Conservation (phyloP, 345 rosid species). For the Arabis alpina region DNA sequence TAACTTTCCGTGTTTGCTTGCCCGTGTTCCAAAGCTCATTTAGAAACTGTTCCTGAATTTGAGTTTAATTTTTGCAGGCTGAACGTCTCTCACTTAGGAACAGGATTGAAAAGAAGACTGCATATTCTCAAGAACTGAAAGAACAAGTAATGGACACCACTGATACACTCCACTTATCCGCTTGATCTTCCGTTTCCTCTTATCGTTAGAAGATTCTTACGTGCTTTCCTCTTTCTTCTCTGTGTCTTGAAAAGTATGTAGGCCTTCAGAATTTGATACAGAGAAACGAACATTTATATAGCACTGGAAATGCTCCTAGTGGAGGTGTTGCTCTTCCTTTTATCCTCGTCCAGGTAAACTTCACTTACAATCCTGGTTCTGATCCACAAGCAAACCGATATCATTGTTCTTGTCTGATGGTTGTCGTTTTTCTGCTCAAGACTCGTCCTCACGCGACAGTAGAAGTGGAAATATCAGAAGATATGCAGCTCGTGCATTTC, state of each 20-base stretch:
- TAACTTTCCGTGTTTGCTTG: constrained; percentile 3
- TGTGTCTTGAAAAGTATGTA: constrained; percentile 55
- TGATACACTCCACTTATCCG: neutral
- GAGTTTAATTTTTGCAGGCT: constrained; percentile 49
- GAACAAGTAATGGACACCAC: constrained; percentile 71
- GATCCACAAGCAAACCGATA: constrained; percentile 16
- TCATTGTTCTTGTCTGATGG: neutral
- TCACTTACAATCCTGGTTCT: neutral
- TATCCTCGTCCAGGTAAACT: constrained; percentile 91
- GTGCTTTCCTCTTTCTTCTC: constrained; percentile 24
- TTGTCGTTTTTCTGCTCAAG: constrained; percentile 41
- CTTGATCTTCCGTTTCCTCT: constrained; percentile 14
- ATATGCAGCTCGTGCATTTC: constrained; percentile 99
- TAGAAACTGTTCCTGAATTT: constrained; percentile 10
- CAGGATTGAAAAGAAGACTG: constrained; percentile 87
- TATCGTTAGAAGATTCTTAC: constrained; percentile 14
- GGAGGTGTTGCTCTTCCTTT: constrained; percentile 97
- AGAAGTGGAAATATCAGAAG: constrained; percentile 99
- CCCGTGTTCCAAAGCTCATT: constrained; percentile 29
- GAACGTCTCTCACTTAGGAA: constrained; percentile 74
- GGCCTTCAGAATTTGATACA: constrained; percentile 88
- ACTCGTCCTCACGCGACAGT: constrained; percentile 99
- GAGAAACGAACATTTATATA: constrained; percentile 79
- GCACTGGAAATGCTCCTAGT: constrained; percentile 78
- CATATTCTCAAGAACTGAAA: constrained; percentile 87